A percentile compares a stretch with the other conserved stretches of the same genome.
Evolutionary conservation across 1,139 yeast genomes (phyloP).

Genomic region (Blastobotrys capitulatus): DNA sequence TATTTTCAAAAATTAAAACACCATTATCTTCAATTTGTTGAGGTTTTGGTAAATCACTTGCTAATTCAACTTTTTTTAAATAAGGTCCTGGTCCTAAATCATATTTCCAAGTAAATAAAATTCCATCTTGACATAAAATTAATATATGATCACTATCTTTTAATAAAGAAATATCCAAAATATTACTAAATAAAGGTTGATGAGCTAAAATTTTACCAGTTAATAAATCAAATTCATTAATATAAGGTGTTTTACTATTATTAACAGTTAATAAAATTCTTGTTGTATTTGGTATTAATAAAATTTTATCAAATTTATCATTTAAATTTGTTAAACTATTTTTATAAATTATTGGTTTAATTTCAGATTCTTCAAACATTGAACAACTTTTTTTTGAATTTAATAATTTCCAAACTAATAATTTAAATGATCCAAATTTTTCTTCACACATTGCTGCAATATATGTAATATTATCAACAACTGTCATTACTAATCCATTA

Average conservation of each 20-base stretch:
- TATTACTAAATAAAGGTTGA: constrained; percentile 8
- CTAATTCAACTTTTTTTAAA: neutral
- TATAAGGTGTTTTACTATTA: constrained; percentile 5
- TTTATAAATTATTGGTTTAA: neutral
- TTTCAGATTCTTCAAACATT: neutral
- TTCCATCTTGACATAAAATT: constrained; percentile 10
- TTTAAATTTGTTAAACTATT: neutral
- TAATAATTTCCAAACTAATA: constrained; percentile 9
- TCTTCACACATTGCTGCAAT: constrained; percentile 12
- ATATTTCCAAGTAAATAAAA: constrained; percentile 9
- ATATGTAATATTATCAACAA: constrained; percentile 7
- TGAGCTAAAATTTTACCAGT: constrained; percentile 1
- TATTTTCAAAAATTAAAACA: constrained; percentile 9
- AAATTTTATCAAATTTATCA: constrained; percentile 3
- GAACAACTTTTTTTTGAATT: neutral
- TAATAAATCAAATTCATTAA: constrained; percentile 2
- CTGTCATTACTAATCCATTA: constrained; percentile 9
- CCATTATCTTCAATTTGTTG: constrained; percentile 4
- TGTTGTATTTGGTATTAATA: constrained; percentile 7
- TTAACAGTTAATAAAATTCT: constrained; percentile 3
- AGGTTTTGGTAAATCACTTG: constrained; percentile 2
- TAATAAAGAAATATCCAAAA: constrained; percentile 6
- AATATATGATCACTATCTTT: neutral
- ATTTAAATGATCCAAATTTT: neutral
- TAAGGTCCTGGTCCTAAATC: constrained; percentile 6